Percentiles rank a stretch among this genome's conserved stretches.
These are phyloP conservation scores for Metschnikowia chrysomelidarum DNA, from an alignment of 805 yeast genomes.

Conservation along the genomic window DNA sequence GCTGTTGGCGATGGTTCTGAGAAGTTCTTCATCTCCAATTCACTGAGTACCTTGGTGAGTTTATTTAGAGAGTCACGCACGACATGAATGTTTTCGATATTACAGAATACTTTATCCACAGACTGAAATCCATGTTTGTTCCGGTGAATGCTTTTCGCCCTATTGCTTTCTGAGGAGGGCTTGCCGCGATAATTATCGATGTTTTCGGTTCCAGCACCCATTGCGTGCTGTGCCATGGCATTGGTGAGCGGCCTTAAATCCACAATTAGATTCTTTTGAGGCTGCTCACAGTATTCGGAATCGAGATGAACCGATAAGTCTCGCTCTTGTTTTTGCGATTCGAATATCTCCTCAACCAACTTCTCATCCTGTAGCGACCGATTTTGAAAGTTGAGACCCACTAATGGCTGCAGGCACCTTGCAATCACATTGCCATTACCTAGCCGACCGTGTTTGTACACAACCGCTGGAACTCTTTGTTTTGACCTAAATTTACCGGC, in stretches of 20 bases:
- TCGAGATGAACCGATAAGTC: slow-evolving; percentile 17
- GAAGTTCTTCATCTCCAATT: no score
- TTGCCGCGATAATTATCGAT: slow-evolving; percentile 74
- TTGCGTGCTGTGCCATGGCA: slow-evolving; percentile 93
- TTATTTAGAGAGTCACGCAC: slow-evolving; percentile 81
- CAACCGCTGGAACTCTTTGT: slow-evolving; percentile 75
- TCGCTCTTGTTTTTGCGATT: slow-evolving; percentile 46
- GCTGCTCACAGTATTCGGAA: slow-evolving; percentile 30
- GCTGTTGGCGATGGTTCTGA: no score
- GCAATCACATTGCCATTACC: slow-evolving; percentile 75
- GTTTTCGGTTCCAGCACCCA: slow-evolving; percentile 97
- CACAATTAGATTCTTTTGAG: slow-evolving; percentile 62
- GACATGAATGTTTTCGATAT: slow-evolving; percentile 93
- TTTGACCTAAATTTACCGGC: slow-evolving; percentile 87
- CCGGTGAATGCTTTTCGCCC: slow-evolving; percentile 1
- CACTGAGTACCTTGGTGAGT: slow-evolving; percentile 60
- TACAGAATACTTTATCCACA: slow-evolving; percentile 72
- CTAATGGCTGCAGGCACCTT: slow-evolving; percentile 89
- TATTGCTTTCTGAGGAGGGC: slow-evolving; percentile 12
- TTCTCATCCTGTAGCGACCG: slow-evolving; percentile 91
- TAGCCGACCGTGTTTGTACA: slow-evolving; percentile 61
- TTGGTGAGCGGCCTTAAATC: slow-evolving; percentile 93
- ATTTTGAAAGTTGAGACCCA: slow-evolving; percentile 77
- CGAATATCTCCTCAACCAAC: slow-evolving; percentile 69
- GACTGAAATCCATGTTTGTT: slow-evolving; percentile 22